phyloP scores from a whole-genome alignment of 805 yeast species.

The Kockiozyma suomiensis region DNA sequence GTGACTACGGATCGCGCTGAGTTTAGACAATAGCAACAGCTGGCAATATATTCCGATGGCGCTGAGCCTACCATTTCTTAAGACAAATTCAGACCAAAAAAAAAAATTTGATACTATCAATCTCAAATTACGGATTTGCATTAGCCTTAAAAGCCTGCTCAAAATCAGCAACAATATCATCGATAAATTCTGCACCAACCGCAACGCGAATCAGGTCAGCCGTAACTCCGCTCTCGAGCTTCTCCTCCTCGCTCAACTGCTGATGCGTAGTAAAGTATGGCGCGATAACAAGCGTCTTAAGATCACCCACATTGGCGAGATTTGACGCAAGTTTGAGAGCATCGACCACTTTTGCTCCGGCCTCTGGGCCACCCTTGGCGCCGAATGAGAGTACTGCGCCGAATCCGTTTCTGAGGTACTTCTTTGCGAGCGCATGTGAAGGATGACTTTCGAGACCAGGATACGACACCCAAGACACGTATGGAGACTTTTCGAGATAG shows the following conservation, averaged over 20 bases:
- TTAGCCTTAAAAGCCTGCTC: constrained; percentile 79
- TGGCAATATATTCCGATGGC: too few species aligned
- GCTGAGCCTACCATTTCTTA: too few species aligned
- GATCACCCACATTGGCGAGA: constrained; percentile 96
- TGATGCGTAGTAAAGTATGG: constrained; percentile 97
- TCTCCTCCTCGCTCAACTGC: constrained; percentile 82
- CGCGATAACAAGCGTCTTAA: constrained; percentile 91
- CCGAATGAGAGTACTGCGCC: constrained; percentile 92
- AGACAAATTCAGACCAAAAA: too few species aligned
- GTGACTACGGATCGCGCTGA: too few species aligned
- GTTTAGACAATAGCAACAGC: too few species aligned
- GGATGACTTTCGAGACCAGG: constrained; percentile 83
- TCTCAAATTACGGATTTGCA: background rate
- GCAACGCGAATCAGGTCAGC: constrained; percentile 81
- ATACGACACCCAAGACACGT: constrained; percentile 88
- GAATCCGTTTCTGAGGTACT: constrained; percentile 75
- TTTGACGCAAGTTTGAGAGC: constrained; percentile 81
- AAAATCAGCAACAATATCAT: constrained; percentile 82
- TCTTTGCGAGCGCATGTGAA: constrained; percentile 78
- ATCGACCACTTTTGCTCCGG: constrained; percentile 83
- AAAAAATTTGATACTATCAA: too few species aligned
- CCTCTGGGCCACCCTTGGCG: constrained; percentile 65
- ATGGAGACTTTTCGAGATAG: constrained; percentile 68
- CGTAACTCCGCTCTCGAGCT: constrained; percentile 80
- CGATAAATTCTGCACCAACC: constrained; percentile 84